Conservation (phyloP, 257 asterid genomes). For the Haberlea rhodopensis region DNA sequence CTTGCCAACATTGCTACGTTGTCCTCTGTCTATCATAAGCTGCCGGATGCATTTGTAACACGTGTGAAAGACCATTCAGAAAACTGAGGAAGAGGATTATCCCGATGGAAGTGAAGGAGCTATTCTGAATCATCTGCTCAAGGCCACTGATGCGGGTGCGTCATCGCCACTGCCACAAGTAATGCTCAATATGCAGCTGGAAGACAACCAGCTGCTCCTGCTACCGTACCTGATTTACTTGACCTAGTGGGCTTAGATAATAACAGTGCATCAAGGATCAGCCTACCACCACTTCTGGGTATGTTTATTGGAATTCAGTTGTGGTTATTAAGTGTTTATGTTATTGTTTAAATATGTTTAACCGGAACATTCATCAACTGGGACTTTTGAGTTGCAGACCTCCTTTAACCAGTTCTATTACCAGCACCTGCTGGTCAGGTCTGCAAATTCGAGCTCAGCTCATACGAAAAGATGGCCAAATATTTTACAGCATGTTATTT, state of each 20-base stretch:
- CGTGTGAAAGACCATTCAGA: constrained; percentile 84
- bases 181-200: constrained; percentile 47
- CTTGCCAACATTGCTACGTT: constrained; percentile 94
- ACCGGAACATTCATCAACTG: neutral
- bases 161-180: constrained; percentile 63
- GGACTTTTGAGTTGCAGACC: constrained; percentile 53
- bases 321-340: constrained; percentile 4
- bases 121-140: constrained; percentile 74
- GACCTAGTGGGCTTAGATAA: constrained; percentile 86
- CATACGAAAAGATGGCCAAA: constrained; percentile 77
- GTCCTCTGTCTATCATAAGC: constrained; percentile 98
- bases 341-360: constrained; percentile 17
- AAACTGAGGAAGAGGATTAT: constrained; percentile 91
- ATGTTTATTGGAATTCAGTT: constrained; percentile 28
- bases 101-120: constrained; percentile 71
- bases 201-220: constrained; percentile 57
- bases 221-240: constrained; percentile 85
- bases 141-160: constrained; percentile 47
- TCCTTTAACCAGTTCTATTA: constrained; percentile 69
- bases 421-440: constrained; percentile 86
- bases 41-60: constrained; percentile 92
- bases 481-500: constrained; percentile 89
- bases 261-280: constrained; percentile 62
- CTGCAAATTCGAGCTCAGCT: constrained; percentile 92
- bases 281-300: constrained; percentile 64